Evolutionary conservation across 2,329 filamentous ascomycete genomes (phyloP).

Genomic region (Penicillium vulpinum): DNA sequence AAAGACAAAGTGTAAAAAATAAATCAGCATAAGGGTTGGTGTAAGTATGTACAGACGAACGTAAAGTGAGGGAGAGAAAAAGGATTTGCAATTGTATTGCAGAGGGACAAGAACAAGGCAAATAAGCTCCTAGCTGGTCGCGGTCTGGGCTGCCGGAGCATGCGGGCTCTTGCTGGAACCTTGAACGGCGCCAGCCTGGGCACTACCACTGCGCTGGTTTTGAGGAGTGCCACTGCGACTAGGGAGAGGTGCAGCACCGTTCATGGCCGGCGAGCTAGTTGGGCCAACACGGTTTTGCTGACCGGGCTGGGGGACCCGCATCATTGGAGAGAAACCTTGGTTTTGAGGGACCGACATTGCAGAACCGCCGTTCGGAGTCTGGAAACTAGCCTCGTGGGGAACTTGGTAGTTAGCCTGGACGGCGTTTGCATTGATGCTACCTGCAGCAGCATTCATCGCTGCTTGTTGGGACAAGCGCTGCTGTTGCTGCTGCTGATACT

Average conservation of each 20-base stretch:
- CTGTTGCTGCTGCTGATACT: slow-evolving; percentile 51
- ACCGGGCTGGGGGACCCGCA: slow-evolving; percentile 52
- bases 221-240: slow-evolving; percentile 50
- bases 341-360: slow-evolving; percentile 50
- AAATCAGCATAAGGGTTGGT: slow-evolving; percentile 21
- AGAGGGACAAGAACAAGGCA: not conserved
- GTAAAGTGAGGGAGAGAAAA: slow-evolving; percentile 5
- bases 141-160: slow-evolving; percentile 43
- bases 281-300: slow-evolving; percentile 44
- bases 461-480: slow-evolving; percentile 51
- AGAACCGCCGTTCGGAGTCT: slow-evolving; percentile 35
- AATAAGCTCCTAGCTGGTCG: slow-evolving; percentile 31
- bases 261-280: slow-evolving; percentile 47
- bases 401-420: slow-evolving; percentile 44
- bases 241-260: slow-evolving; percentile 43
- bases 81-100: not conserved
- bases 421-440: slow-evolving; percentile 36
- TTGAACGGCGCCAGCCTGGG: slow-evolving; percentile 40
- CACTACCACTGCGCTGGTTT: slow-evolving; percentile 47
- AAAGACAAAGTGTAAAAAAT: slow-evolving; percentile 13
- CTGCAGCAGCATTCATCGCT: slow-evolving; percentile 54
- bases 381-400: slow-evolving; percentile 41
- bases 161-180: slow-evolving; percentile 45
- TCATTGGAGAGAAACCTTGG: slow-evolving; percentile 55
- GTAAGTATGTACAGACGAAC: slow-evolving; percentile 38